These are phyloP conservation scores for Sonneratia caseolaris DNA, from an alignment of 345 rosid species.

Conservation along the genomic window DNA sequence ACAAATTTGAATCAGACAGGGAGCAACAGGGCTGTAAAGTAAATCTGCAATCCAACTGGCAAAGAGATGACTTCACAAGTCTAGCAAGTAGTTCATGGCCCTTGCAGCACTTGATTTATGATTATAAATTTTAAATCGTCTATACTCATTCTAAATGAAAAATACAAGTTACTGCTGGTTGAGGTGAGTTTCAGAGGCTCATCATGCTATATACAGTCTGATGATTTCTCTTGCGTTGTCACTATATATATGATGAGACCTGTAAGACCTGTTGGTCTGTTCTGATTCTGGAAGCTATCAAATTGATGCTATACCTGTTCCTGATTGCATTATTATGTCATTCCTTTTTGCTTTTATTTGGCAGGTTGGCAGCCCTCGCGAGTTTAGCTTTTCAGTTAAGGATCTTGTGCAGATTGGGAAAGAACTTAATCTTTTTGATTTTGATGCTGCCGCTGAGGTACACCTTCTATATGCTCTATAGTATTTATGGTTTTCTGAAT, in stretches of 20 bases:
- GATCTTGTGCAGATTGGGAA: slow-evolving; percentile 88
- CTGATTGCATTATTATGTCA: neutral
- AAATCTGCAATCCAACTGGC: neutral
- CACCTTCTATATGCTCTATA: slow-evolving; percentile 6
- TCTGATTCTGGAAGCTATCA: neutral
- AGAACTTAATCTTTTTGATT: slow-evolving; percentile 83
- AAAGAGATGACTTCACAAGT: neutral
- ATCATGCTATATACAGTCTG: neutral
- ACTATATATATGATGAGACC: neutral
- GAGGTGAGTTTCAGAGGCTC: neutral
- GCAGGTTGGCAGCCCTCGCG: slow-evolving; percentile 57
- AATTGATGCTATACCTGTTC: neutral
- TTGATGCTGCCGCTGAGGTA: slow-evolving; percentile 74
- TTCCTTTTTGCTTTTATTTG: neutral
- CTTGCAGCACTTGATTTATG: neutral
- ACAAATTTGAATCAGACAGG: neutral
- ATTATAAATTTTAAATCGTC: neutral
- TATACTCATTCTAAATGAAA: neutral
- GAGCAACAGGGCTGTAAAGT: neutral
- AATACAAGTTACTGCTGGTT: neutral
- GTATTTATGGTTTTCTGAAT: neutral
- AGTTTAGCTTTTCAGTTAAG: slow-evolving; percentile 65
- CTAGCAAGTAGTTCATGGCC: neutral
- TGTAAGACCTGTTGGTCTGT: neutral
- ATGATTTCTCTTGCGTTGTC: neutral